phyloP scores from a whole-genome alignment of 345 rosid genomes.

The Sonneratia caseolaris region DNA sequence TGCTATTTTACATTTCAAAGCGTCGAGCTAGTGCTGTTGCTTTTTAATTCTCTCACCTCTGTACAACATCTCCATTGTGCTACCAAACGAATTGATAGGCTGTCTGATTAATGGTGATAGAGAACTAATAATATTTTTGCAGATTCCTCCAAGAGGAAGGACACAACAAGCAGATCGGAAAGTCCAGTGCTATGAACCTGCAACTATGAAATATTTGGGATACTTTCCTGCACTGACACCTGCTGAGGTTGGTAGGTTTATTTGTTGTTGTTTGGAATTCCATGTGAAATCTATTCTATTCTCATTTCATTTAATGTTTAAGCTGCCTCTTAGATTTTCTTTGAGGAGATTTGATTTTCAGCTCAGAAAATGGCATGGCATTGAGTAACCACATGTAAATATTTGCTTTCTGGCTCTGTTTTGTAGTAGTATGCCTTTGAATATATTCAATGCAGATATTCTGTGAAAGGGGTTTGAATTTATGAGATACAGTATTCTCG shows the following conservation, averaged over 20 bases:
- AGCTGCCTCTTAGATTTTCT: background rate
- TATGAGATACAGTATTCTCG: background rate
- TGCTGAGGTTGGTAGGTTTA: slow-evolving; percentile 47
- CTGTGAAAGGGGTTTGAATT: background rate
- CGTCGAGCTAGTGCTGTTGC: background rate
- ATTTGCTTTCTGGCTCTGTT: background rate
- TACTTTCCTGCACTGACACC: slow-evolving; percentile 59
- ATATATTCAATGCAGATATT: background rate
- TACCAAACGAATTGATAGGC: background rate
- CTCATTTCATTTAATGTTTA: background rate
- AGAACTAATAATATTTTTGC: slow-evolving; percentile 1
- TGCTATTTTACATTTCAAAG: background rate
- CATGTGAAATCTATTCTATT: background rate
- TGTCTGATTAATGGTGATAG: background rate
- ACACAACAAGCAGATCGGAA: slow-evolving; percentile 68
- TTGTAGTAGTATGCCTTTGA: background rate
- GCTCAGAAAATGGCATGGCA: background rate
- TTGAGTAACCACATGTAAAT: background rate
- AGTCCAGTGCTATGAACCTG: slow-evolving; percentile 97
- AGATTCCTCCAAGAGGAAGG: slow-evolving; percentile 96
- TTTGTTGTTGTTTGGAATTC: background rate
- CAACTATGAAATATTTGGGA: slow-evolving; percentile 96
- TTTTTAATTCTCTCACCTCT: no score
- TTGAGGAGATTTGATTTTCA: background rate
- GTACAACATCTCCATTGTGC: background rate